phyloP scores from a whole-genome alignment of 495 filamentous ascomycete species.

The Pseudoneurospora amorphoporcata region DNA sequence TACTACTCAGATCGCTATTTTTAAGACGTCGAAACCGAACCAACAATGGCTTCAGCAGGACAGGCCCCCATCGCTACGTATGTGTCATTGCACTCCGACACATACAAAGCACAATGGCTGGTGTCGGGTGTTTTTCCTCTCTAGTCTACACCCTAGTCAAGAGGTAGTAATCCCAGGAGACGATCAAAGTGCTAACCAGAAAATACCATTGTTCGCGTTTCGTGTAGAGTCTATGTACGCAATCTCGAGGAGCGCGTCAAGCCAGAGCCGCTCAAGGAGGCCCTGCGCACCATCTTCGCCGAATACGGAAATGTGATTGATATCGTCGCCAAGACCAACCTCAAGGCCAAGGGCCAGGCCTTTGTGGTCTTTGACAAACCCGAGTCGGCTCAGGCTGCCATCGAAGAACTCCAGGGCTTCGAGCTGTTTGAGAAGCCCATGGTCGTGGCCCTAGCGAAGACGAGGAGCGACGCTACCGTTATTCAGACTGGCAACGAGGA shows the following conservation, averaged over 20 bases:
- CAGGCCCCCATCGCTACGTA: constrained; percentile 43
- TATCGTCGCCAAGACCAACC: constrained; percentile 81
- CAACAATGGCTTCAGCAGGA: constrained; percentile 27
- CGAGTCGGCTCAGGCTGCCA: constrained; percentile 65
- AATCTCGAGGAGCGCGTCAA: constrained; percentile 94
- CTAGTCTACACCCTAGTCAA: neutral
- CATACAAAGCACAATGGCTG: constrained; percentile 26
- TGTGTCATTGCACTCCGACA: constrained; percentile 60
- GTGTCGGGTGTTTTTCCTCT: neutral
- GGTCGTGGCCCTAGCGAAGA: constrained; percentile 75
- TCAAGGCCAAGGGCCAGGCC: constrained; percentile 90
- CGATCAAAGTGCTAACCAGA: constrained; percentile 6
- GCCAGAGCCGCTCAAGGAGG: constrained; percentile 61
- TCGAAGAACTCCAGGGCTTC: constrained; percentile 88
- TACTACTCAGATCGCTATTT: neutral
- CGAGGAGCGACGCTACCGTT: constrained; percentile 81
- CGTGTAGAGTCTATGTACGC: constrained; percentile 56
- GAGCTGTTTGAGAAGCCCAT: constrained; percentile 91
- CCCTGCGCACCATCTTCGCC: constrained; percentile 69
- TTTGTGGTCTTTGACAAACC: constrained; percentile 86
- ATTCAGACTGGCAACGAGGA: constrained; percentile 59
- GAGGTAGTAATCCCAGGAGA: neutral
- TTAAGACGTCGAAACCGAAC: neutral
- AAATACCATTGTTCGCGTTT: constrained; percentile 8
- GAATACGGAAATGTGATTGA: constrained; percentile 89